A percentile compares a stretch with the other conserved stretches of the same genome.
These are phyloP conservation scores for Aspergillus versicolor DNA, from an alignment of 2,329 filamentous ascomycete species.

Conservation along the genomic window DNA sequence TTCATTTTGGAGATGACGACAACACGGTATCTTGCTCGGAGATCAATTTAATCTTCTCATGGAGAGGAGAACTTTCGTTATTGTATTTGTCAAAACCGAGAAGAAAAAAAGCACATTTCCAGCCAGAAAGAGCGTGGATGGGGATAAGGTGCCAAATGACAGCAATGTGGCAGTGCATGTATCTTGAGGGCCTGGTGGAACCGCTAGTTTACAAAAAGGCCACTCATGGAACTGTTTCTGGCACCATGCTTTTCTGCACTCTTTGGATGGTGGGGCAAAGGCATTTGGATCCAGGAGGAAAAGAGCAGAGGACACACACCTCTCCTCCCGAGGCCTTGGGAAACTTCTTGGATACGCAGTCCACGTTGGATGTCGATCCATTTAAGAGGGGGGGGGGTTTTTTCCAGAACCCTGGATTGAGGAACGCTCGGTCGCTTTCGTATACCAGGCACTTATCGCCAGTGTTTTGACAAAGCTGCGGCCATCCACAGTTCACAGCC, in stretches of 20 bases:
- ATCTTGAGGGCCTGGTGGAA: slow-evolving; percentile 22
- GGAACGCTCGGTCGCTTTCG: background rate
- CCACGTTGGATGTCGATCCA: background rate
- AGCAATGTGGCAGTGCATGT: slow-evolving; percentile 29
- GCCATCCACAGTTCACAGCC: background rate
- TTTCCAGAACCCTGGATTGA: slow-evolving; percentile 13
- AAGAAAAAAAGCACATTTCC: background rate
- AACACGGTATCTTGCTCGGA: background rate
- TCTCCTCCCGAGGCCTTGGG: slow-evolving; percentile 3
- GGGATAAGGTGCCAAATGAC: slow-evolving; percentile 19
- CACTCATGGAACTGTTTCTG: slow-evolving; percentile 16
- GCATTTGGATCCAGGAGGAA: background rate
- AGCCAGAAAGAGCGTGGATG: background rate
- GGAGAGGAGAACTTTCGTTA: background rate
- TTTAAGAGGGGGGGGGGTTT: background rate
- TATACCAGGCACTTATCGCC: background rate
- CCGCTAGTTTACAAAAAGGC: slow-evolving; percentile 19
- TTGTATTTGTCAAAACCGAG: background rate
- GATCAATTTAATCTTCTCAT: background rate
- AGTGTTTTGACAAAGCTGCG: background rate
- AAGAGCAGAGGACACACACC: slow-evolving; percentile 1
- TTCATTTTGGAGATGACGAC: background rate
- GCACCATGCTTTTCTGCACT: slow-evolving; percentile 12
- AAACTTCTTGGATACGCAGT: background rate
- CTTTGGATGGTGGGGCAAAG: slow-evolving; percentile 15